These are phyloP conservation scores for Albifimbria verrucaria DNA, from an alignment of 2,329 filamentous ascomycete genomes.

Conservation along the genomic window DNA sequence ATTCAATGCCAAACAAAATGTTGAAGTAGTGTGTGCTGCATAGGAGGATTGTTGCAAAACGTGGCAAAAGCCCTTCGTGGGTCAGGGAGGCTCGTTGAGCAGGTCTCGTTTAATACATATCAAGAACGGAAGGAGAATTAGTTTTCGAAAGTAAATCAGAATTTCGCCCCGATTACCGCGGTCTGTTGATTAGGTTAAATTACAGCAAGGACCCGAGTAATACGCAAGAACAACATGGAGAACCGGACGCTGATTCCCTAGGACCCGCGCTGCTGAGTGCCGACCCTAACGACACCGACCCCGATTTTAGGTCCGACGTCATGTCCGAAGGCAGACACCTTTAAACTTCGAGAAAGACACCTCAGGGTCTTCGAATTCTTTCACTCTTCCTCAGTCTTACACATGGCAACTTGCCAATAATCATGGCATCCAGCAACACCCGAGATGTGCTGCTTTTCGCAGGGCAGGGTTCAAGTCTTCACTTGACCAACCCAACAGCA, in stretches of 20 bases:
- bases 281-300: neutral
- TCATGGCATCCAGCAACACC: conserved; percentile 1
- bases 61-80: too few species aligned
- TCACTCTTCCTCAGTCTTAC: neutral
- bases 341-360: neutral
- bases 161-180: too few species aligned
- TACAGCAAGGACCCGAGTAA: neutral
- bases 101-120: too few species aligned
- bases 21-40: too few species aligned
- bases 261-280: neutral
- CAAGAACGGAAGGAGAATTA: too few species aligned
- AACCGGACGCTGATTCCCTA: neutral
- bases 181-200: neutral
- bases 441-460: conserved; percentile 7
- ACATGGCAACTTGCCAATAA: neutral
- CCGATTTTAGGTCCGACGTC: neutral
- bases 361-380: neutral
- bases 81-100: too few species aligned
- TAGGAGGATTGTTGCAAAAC: too few species aligned
- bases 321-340: neutral
- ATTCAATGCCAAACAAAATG: too few species aligned
- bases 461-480: conserved; percentile 6
- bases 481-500: conserved; percentile 2
- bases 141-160: too few species aligned
- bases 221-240: neutral